A percentile compares a stretch with the other conserved stretches of the same genome.
These are phyloP conservation scores for Coemansia umbellata DNA, from an alignment of 192 early-diverging fungal species.

Conservation along the genomic window DNA sequence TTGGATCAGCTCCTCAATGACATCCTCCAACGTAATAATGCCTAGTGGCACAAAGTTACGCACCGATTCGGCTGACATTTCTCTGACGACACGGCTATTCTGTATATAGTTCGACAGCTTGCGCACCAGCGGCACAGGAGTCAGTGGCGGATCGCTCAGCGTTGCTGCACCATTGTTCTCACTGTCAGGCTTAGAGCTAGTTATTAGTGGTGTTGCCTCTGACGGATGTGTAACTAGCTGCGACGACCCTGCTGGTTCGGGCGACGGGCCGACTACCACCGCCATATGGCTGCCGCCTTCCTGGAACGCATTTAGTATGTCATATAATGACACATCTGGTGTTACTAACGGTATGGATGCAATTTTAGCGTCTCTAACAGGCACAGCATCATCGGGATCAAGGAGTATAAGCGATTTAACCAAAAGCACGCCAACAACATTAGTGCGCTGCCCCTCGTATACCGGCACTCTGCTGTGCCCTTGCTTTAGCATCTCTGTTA, in stretches of 20 bases:
- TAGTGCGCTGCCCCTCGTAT: constrained; percentile 54
- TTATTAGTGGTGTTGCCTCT: constrained; percentile 22
- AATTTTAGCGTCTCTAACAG: constrained; percentile 58
- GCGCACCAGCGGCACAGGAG: constrained; percentile 27
- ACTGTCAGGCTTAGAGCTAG: not conserved
- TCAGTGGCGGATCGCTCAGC: not conserved
- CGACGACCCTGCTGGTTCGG: not conserved
- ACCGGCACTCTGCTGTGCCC: constrained; percentile 80
- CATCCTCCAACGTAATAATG: constrained; percentile 73
- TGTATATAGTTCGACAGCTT: constrained; percentile 35
- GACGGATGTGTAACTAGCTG: not conserved
- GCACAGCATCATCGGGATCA: constrained; percentile 65
- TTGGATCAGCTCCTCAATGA: constrained; percentile 76
- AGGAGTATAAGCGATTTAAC: constrained; percentile 71
- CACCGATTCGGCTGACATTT: constrained; percentile 38
- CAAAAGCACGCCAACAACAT: constrained; percentile 76
- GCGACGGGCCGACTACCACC: constrained; percentile 42
- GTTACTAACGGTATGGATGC: constrained; percentile 49
- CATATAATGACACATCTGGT: constrained; percentile 52
- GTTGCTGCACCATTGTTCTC: not conserved
- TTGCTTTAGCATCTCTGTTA: constrained; percentile 59
- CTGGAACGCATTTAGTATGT: constrained; percentile 81
- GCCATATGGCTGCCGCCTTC: constrained; percentile 78
- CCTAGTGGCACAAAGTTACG: constrained; percentile 54
- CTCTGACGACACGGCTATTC: constrained; percentile 18